Evolutionary conservation across 1,139 yeast species (phyloP), one percentile per base, ranked within the genome.

Genomic region (Blastobotrys elegans): DNA sequence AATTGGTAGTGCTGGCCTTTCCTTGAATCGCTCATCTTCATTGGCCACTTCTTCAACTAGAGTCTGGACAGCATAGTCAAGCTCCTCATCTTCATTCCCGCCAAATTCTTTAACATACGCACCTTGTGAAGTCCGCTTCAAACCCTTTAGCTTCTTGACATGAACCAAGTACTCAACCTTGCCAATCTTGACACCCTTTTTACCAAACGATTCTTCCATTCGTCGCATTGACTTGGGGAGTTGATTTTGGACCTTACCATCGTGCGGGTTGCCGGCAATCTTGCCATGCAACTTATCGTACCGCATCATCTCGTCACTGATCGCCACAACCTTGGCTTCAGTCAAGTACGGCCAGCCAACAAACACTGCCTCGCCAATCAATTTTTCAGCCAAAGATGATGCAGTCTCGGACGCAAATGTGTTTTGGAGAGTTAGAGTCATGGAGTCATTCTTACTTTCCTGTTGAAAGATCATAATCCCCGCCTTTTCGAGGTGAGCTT

Each of bases 311-410:
- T 74, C 76, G 64, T 85, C 92, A 42, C 74, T 67, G 6, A 92
- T 77, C 35, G 77, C 75, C 14, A 80, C 72, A 37, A 92, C 80
- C 59, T 77, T 80, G 20, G 90, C 85, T 66, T 92, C 97, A 55
- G 82, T 76, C 56, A 92, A 71, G 62, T 81, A 88, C 24, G 99
- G 99, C 94, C 96, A 92, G 56, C 82, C 80, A 16, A 86, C 77
- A 62, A 82, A 89, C 7, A 85, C 84, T 46, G 79, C 67, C 51
- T 78, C 74, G 47, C 79, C 81, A 47, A 83, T 60, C 51, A 75
- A 76, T 56, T 79, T 73, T 50, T 77, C 75, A 22, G 89, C 82
- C 56, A 87, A 74, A 43, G 74, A 74, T 16, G 58, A 50, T 18
- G 72, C 74, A 37, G 71, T 52, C 18, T 73, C 66, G 49, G 75